These are phyloP conservation scores for Eucalyptus erythrocorys DNA, from an alignment of 345 rosid genomes.

Conservation along the genomic window DNA sequence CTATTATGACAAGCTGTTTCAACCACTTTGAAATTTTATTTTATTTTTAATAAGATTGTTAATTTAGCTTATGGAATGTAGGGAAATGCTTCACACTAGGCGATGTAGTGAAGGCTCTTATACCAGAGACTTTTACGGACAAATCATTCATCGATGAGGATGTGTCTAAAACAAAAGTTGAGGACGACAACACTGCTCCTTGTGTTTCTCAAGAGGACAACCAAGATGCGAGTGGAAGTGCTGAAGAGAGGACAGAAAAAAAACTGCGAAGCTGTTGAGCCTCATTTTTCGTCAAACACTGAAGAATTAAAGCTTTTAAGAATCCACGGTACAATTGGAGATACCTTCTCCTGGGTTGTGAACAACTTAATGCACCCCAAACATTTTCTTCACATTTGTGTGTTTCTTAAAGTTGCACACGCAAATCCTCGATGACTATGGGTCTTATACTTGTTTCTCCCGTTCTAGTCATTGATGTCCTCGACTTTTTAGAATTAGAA, in stretches of 20 bases:
- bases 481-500: background rate
- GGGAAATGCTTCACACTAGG: slow-evolving; percentile 57
- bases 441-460: background rate
- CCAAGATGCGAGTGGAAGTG: slow-evolving; percentile 5
- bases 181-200: background rate
- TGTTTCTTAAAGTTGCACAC: slow-evolving; percentile 28
- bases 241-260: slow-evolving; percentile 10
- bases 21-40: background rate
- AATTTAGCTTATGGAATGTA: slow-evolving; percentile 4
- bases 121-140: slow-evolving; percentile 41
- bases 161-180: slow-evolving; percentile 12
- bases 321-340: slow-evolving; percentile 66
- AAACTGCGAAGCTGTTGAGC: background rate
- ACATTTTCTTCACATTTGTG: slow-evolving; percentile 63
- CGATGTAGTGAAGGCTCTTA: slow-evolving; percentile 47
- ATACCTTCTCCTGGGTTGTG: slow-evolving; percentile 89
- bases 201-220: background rate
- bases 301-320: slow-evolving; percentile 60
- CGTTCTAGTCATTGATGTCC: background rate
- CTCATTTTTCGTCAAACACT: background rate
- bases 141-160: slow-evolving; percentile 1
- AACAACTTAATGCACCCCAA: slow-evolving; percentile 82
- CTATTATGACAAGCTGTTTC: background rate
- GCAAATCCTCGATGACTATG: background rate
- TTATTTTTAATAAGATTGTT: background rate